A percentile compares a stretch with the other conserved stretches of the same genome.
Conservation (phyloP, 305 asterid genomes). For the Euphrasia arctica region DNA sequence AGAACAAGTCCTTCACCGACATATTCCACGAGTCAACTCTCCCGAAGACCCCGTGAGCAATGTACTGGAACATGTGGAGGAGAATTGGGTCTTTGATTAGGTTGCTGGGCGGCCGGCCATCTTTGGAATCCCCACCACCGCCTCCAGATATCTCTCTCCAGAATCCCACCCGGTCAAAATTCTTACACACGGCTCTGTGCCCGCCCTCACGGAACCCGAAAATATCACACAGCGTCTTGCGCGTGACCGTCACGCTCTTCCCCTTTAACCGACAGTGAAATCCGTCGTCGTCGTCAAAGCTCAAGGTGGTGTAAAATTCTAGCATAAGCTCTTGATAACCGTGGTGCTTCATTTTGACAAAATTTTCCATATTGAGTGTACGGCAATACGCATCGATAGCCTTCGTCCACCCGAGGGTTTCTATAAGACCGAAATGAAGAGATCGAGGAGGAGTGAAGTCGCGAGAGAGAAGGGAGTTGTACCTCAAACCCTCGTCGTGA, state of each 20-base stretch:
- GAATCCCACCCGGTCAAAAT: not conserved
- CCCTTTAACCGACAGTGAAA: not conserved
- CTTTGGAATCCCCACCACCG: not conserved
- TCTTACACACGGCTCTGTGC: not conserved
- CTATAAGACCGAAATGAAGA: not conserved
- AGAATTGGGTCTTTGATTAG: not conserved
- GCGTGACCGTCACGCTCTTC: not conserved
- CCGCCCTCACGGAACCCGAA: not conserved
- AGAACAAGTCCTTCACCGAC: not conserved
- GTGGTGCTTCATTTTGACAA: not conserved
- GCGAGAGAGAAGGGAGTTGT: not conserved
- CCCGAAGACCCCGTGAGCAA: not conserved
- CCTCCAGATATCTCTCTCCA: too few species aligned
- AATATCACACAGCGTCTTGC: not conserved
- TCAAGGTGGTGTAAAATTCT: not conserved
- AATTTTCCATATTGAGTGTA: not conserved
- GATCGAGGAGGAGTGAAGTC: not conserved
- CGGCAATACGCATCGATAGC: not conserved
- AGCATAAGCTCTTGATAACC: not conserved
- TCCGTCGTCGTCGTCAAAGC: not conserved
- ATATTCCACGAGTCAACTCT: not conserved
- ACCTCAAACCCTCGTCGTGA: not conserved
- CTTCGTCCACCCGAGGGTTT: not conserved
- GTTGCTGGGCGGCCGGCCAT: too few species aligned
- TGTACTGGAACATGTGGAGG: not conserved